Conservation (phyloP, 768 basidiomycete species). For the Kwoniella newhampshirensis region DNA sequence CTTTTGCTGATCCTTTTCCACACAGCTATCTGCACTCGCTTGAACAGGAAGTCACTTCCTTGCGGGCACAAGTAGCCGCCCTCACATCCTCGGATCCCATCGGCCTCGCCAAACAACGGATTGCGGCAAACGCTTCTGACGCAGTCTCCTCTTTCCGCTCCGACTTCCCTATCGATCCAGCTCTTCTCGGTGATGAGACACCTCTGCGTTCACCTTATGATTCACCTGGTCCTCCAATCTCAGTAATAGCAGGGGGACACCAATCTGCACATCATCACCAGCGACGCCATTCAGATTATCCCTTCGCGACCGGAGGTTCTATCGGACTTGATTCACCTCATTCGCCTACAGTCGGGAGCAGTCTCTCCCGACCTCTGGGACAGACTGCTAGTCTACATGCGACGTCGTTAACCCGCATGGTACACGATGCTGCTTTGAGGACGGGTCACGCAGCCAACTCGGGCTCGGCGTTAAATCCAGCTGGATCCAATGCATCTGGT, state of each 20-base stretch:
- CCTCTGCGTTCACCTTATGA: conserved; percentile 32
- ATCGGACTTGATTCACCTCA: conserved; percentile 15
- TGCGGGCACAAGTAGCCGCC: conserved; percentile 48
- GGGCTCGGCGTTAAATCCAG: conserved; percentile 12
- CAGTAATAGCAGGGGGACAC: background rate
- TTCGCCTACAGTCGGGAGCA: conserved; percentile 23
- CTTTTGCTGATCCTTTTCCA: conserved; percentile 3
- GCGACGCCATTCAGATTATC: conserved; percentile 31
- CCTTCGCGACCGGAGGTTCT: conserved; percentile 20
- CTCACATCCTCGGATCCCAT: conserved; percentile 18
- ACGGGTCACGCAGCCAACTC: conserved; percentile 40
- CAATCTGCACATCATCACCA: conserved; percentile 8
- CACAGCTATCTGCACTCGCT: conserved; percentile 52
- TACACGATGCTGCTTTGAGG: conserved; percentile 47
- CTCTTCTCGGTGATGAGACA: conserved; percentile 15
- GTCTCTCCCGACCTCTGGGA: conserved; percentile 8
- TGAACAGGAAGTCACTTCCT: conserved; percentile 52
- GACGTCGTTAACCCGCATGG: conserved; percentile 44
- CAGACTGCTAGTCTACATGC: conserved; percentile 24
- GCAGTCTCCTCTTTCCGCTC: conserved; percentile 22
- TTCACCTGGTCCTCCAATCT: conserved; percentile 18
- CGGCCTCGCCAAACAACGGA: conserved; percentile 19
- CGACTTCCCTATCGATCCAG: conserved; percentile 33
- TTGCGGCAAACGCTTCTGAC: conserved; percentile 26
- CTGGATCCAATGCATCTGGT: conserved; percentile 12